phyloP scores from a whole-genome alignment of 768 basidiomycete genomes.

The Arthromyces matolae region DNA sequence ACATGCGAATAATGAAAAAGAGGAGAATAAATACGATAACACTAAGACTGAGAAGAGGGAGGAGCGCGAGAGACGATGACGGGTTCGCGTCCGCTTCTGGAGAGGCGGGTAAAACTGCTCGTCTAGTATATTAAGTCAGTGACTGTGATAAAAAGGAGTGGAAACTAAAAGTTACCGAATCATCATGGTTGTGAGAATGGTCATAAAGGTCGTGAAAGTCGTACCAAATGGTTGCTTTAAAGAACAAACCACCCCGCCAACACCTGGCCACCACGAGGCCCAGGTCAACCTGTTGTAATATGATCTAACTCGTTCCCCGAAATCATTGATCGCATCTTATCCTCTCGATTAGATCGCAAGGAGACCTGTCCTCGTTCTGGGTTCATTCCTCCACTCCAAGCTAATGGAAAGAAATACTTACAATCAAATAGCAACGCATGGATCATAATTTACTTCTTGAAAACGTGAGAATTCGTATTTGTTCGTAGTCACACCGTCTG shows the following conservation, averaged over 20 bases:
- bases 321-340: slow-evolving; percentile 15
- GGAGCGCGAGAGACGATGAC: slow-evolving; percentile 12
- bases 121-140: slow-evolving; percentile 7
- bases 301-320: slow-evolving; percentile 2
- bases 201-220: slow-evolving; percentile 13
- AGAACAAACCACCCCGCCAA: slow-evolving; percentile 9
- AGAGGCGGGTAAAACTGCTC: slow-evolving; percentile 11
- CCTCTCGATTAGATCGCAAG: slow-evolving; percentile 8
- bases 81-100: slow-evolving; percentile 5
- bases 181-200: slow-evolving; percentile 10
- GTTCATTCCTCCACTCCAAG: no score
- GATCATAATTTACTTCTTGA: no score
- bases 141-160: background rate
- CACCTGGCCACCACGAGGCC: slow-evolving; percentile 18
- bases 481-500: no score
- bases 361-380: no score
- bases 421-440: no score
- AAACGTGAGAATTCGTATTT: no score
- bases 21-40: slow-evolving; percentile 13
- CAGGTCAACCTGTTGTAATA: slow-evolving; percentile 6
- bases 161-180: slow-evolving; percentile 9
- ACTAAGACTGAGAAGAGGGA: slow-evolving; percentile 16
- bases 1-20: slow-evolving; percentile 14
- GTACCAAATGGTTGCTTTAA: slow-evolving; percentile 11
- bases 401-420: no score